Percentiles rank a stretch among this genome's conserved stretches.
phyloP scores from a whole-genome alignment of 2,329 filamentous ascomycete genomes.

The Claviceps fusiformis region DNA sequence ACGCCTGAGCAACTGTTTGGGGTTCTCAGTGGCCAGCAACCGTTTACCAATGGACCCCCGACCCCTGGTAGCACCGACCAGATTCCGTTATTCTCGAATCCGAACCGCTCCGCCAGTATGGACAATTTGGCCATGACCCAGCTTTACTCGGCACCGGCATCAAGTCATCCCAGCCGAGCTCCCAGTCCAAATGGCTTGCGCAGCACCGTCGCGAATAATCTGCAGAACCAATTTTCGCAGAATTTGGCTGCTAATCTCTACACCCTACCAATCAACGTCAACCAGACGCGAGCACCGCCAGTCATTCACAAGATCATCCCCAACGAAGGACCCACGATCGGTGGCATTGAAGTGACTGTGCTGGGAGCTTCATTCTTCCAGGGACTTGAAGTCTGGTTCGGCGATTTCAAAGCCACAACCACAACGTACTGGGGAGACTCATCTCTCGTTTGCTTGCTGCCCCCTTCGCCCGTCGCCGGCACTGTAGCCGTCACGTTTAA shows the following conservation, averaged over 20 bases:
- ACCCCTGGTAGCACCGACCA: conserved; percentile 55
- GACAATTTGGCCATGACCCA: conserved; percentile 51
- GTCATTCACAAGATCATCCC: conserved; percentile 77
- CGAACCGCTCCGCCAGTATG: conserved; percentile 46
- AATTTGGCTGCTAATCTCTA: conserved; percentile 36
- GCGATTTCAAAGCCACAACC: conserved; percentile 47
- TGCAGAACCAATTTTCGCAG: conserved; percentile 31
- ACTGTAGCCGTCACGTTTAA: conserved; percentile 59
- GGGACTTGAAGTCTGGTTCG: conserved; percentile 73
- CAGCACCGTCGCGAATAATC: conserved; percentile 29
- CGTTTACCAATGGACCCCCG: conserved; percentile 44
- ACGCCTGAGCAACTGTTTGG: conserved; percentile 32
- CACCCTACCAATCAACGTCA: conserved; percentile 33
- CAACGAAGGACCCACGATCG: conserved; percentile 64
- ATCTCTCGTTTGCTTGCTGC: conserved; percentile 66
- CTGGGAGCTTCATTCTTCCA: conserved; percentile 68
- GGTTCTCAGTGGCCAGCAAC: conserved; percentile 24
- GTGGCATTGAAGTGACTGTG: conserved; percentile 78
- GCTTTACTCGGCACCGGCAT: conserved; percentile 59
- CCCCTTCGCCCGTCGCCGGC: conserved; percentile 54
- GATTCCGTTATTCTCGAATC: conserved; percentile 39
- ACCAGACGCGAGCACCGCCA: conserved; percentile 31
- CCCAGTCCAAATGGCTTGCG: conserved; percentile 51
- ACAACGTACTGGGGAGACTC: conserved; percentile 72
- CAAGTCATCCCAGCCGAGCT: conserved; percentile 63